Base-by-base conservation (phyloP, 2,329 filamentous ascomycete species). In the Fusarium albosuccineum region DNA sequence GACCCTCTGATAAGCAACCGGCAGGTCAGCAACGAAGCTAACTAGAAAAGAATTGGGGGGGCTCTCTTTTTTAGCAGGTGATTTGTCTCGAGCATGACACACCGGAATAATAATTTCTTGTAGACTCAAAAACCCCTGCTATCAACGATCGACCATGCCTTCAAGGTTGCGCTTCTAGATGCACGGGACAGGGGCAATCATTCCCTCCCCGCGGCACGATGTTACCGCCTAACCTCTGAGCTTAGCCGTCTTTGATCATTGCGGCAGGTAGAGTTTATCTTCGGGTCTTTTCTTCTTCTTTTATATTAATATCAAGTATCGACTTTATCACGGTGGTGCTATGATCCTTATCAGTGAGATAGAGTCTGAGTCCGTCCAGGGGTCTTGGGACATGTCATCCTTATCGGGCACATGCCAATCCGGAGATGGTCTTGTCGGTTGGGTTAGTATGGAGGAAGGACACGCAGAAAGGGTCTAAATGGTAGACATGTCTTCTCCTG, bases 1-100 rank as follows among this genome's bases (percentile, higher is more conserved):
- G 57, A 26, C 80, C 46, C 88, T 91, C 70, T 58, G 65, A 68
- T 68, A 66, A 68, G 54, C 36, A 48, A 30, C 26, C 8, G 30
- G 14, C 14, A 30, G 34, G 27, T 50, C 61, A 65, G 64, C 60
- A 33, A 62, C 52, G 41, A 26, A 39, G 42, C 22, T 11, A 26
- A 51, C 53, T 17, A 5, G 50, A 29, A 41, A 40, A 3, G 22
- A 22, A 45, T 63, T n/a, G 37, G 40, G 50, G 57, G 57, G 37
- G 42, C 57, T 46, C 22, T 22, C 22, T 22, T 22, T 22, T 22
- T 22, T 22, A 22, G 22, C 22, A 40, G 36, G 14, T 27, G 53
- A 69, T 70, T 67, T 69, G 67, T 70, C 33, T 64, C 53, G 14
- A 50, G 36, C 46, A 70, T 70, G 57, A 70, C 64, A 70, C 70